phyloP scores from a whole-genome alignment of 2,329 filamentous ascomycete species.

The Claviceps cyperi region DNA sequence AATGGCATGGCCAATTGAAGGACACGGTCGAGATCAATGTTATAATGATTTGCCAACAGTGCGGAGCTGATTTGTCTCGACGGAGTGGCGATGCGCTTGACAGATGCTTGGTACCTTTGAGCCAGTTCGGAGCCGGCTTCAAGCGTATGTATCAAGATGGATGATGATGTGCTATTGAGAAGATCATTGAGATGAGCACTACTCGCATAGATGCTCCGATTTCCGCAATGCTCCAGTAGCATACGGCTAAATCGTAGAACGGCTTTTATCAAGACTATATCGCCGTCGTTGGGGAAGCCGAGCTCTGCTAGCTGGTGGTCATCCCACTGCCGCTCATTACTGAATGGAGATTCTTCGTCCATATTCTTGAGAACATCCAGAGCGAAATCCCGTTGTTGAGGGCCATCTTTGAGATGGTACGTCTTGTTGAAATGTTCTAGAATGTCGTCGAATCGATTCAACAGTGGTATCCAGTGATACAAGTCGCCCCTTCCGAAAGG shows the following conservation, averaged over 20 bases:
- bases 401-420: slow-evolving; percentile 68
- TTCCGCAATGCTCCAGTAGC: slow-evolving; percentile 87
- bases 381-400: slow-evolving; percentile 65
- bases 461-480: slow-evolving; percentile 92
- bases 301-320: slow-evolving; percentile 35
- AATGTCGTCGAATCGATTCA: slow-evolving; percentile 87
- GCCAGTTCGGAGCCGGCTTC: slow-evolving; percentile 75
- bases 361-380: slow-evolving; percentile 49
- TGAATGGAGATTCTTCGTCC: slow-evolving; percentile 34
- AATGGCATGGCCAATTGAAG: slow-evolving; percentile 76
- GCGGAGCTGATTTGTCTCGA: slow-evolving; percentile 54
- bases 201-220: slow-evolving; percentile 90
- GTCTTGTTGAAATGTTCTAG: slow-evolving; percentile 67
- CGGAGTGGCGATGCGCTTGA: slow-evolving; percentile 57
- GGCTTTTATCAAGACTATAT: slow-evolving; percentile 63
- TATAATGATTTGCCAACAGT: slow-evolving; percentile 73
- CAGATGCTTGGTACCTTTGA: slow-evolving; percentile 80
- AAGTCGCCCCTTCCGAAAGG: slow-evolving; percentile 89
- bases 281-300: slow-evolving; percentile 60
- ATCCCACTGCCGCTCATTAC: slow-evolving; percentile 31
- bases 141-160: slow-evolving; percentile 63
- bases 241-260: slow-evolving; percentile 77
- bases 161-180: slow-evolving; percentile 72
- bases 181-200: slow-evolving; percentile 80
- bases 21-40: slow-evolving; percentile 64